A percentile compares a stretch with the other conserved stretches of the same genome.
These are phyloP conservation scores for Cytospora leucostoma DNA, from an alignment of 2,329 filamentous ascomycete species.

Conservation along the genomic window DNA sequence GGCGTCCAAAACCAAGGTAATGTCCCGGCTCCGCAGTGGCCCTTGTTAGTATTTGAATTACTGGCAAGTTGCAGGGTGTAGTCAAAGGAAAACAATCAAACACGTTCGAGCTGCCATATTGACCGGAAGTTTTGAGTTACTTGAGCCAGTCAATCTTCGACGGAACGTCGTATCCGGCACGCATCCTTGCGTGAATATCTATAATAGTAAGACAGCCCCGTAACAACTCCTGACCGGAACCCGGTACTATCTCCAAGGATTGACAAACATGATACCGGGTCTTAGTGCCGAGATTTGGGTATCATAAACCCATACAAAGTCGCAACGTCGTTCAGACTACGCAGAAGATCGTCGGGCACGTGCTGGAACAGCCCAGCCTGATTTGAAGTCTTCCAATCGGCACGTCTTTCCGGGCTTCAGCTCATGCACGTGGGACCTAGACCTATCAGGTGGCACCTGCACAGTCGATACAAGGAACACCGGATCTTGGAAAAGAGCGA, in stretches of 20 bases:
- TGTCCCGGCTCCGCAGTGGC: too few relatives aligned
- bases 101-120: too few relatives aligned
- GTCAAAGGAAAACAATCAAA: too few relatives aligned
- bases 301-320: not conserved
- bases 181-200: not conserved
- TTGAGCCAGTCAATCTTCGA: not conserved
- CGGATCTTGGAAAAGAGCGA: too few relatives aligned
- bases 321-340: not conserved
- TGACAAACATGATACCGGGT: too few relatives aligned
- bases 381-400: conserved; percentile 10
- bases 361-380: conserved; percentile 1
- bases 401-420: not conserved
- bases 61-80: too few relatives aligned
- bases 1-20: not conserved
- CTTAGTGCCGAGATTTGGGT: not conserved
- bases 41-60: not conserved
- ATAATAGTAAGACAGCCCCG: not conserved
- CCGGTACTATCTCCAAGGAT: not conserved
- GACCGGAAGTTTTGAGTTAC: not conserved
- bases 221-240: not conserved
- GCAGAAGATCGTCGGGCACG: conserved; percentile 12
- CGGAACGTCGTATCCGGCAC: not conserved
- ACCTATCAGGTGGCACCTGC: not conserved
- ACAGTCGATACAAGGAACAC: not conserved
- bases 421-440: not conserved